phyloP scores from a whole-genome alignment of 1,139 yeast species.

The Pichia sp. region DNA sequence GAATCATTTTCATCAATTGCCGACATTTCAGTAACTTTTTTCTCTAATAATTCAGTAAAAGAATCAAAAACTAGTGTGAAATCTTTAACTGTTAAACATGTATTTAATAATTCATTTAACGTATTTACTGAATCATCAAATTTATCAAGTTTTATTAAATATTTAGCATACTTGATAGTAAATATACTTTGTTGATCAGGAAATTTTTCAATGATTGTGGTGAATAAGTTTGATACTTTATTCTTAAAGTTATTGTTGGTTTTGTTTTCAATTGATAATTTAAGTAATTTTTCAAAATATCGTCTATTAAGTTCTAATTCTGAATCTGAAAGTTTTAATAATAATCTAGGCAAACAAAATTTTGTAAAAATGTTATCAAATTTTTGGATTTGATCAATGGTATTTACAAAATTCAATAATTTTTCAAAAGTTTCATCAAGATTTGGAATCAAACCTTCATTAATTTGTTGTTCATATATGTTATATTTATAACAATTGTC shows the following conservation, averaged over 20 bases:
- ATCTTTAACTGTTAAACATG: conserved; percentile 51
- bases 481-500: conserved; percentile 3
- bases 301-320: conserved; percentile 42
- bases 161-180: conserved; percentile 45
- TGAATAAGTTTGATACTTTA: conserved; percentile 34
- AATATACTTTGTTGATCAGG: conserved; percentile 58
- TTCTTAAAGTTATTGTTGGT: conserved; percentile 7
- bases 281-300: conserved; percentile 41
- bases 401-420: not conserved
- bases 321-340: conserved; percentile 34
- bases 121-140: conserved; percentile 41
- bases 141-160: conserved; percentile 36
- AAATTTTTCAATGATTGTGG: conserved; percentile 39
- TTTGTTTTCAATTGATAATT: conserved; percentile 14
- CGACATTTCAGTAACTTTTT: conserved; percentile 36
- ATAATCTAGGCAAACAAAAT: conserved; percentile 30
- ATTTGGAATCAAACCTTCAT: not conserved
- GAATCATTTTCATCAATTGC: conserved; percentile 18
- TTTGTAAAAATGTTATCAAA: conserved; percentile 3
- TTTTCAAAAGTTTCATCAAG: conserved; percentile 3
- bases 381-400: not conserved
- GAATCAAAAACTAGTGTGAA: conserved; percentile 62
- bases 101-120: conserved; percentile 43
- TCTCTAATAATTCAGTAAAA: conserved; percentile 58
- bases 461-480: not conserved